Percentiles rank a stretch among this genome's conserved stretches.
These are phyloP conservation scores for Beauveria australis DNA, from an alignment of 2,329 filamentous ascomycete genomes.

Conservation along the genomic window DNA sequence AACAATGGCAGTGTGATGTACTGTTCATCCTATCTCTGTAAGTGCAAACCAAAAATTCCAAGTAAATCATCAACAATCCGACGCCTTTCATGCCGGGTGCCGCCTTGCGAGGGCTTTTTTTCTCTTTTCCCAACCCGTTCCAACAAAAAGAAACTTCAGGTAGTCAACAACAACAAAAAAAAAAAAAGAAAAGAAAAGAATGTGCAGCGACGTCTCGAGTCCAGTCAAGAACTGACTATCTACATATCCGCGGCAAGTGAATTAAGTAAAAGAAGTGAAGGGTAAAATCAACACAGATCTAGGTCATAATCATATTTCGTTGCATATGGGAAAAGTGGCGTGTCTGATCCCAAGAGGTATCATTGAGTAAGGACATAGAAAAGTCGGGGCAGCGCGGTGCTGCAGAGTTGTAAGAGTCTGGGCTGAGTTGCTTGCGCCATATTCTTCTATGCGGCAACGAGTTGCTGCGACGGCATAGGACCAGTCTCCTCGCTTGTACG, in stretches of 20 bases:
- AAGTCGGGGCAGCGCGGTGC: slow-evolving; percentile 13
- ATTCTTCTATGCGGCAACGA: not conserved
- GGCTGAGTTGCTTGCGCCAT: not conserved
- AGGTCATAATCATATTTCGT: slow-evolving; percentile 21
- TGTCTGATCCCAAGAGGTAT: slow-evolving; percentile 22
- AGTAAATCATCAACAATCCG: slow-evolving; percentile 7
- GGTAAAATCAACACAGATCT: not conserved
- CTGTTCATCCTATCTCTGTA: slow-evolving; percentile 9
- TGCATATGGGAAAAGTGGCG: slow-evolving; percentile 15
- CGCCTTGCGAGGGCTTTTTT: not conserved
- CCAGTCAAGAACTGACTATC: not conserved
- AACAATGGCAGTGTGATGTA: slow-evolving; percentile 2
- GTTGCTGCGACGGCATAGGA: slow-evolving; percentile 26
- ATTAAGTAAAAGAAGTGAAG: slow-evolving; percentile 5
- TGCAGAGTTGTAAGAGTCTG: not conserved
- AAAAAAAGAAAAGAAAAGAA: not conserved
- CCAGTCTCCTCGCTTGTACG: slow-evolving; percentile 29
- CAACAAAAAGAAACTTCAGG: not conserved
- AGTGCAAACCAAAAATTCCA: slow-evolving; percentile 1
- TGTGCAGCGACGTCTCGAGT: not conserved
- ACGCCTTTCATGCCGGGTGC: not conserved
- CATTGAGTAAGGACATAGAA: slow-evolving; percentile 15
- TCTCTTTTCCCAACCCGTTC: not conserved
- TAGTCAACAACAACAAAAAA: not conserved
- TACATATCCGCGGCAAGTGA: not conserved